phyloP scores from a whole-genome alignment of 192 early-diverging fungal species.

The Coemansia furcata region DNA sequence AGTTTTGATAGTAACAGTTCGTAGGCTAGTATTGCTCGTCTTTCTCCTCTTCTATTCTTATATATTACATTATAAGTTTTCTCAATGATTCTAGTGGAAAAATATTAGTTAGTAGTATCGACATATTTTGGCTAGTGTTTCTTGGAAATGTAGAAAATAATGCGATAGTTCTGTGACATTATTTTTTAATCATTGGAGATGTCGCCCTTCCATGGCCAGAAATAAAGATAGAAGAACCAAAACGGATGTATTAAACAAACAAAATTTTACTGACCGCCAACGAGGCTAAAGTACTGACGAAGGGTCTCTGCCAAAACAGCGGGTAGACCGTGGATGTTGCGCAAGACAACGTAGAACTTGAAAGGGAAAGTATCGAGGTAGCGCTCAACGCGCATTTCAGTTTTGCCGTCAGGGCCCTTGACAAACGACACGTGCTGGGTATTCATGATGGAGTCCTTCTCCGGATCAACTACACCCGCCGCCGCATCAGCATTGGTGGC shows the following conservation, averaged over 20 bases:
- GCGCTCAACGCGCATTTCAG: constrained; percentile 67
- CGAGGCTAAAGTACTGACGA: constrained; percentile 92
- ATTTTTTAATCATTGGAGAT: too few species aligned
- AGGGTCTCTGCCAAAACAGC: constrained; percentile 90
- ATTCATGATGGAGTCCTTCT: constrained; percentile 76
- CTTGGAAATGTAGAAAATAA: too few species aligned
- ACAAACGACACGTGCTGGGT: constrained; percentile 87
- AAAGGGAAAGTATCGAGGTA: constrained; percentile 99
- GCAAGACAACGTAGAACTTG: constrained; percentile 92
- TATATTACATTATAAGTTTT: too few species aligned
- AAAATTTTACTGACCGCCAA: constrained; percentile 47
- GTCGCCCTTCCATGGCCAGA: not conserved
- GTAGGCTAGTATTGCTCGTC: too few species aligned
- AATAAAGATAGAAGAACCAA: not conserved
- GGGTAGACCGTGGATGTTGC: constrained; percentile 84
- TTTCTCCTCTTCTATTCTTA: too few species aligned
- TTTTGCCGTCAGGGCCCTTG: constrained; percentile 56
- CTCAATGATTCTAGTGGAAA: too few species aligned
- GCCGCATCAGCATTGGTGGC: not conserved
- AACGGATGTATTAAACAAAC: not conserved
- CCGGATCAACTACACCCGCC: constrained; percentile 15
- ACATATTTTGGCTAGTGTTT: too few species aligned
- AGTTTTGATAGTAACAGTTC: not conserved
- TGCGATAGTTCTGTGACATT: too few species aligned
- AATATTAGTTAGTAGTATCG: too few species aligned